Base-by-base conservation (phyloP, 2,329 filamentous ascomycete species). In the Alternaria gaisen region DNA sequence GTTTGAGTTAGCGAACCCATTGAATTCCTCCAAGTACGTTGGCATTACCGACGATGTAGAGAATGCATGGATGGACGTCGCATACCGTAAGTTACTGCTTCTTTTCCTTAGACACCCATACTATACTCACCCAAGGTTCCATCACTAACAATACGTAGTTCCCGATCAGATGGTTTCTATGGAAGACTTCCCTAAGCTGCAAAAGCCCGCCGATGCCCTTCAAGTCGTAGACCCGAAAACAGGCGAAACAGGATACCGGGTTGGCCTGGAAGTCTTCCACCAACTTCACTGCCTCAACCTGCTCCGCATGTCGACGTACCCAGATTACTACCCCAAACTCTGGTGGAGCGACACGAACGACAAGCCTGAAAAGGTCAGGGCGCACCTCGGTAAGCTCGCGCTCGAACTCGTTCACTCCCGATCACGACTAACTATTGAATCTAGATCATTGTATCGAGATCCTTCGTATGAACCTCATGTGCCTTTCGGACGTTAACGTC, bases 161-260 rank as follows among this genome's bases (percentile, higher is more conserved):
- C 86, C 86, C 38, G 86, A 89, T 70, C 85, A 86, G 67, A 87
- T 87, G 83, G 85, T 89, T 53, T 83, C 83, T 0, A 77, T 81
- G 22, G 78, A 82, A 6, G 86, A 88, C 67, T 82, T 88, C 28
- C 75, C 82, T 41, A 82, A 82, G 22, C 81, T 89, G 0, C 82
- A 83, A 5, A 84, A 87, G 63, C 83, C 84, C 2, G 73, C 78
- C 38, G 76, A 82, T 22, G 85, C 85, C 0, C 78, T 88, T n/a
- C 84, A 83, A 67, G 83, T 87, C 63, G 84, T 82, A 10, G 80
- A 88, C 64, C 83, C 86, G 5, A 80, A 79, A 44, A 87, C 86
- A 1, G 87, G 86, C 18, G 80, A 85, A 58, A 81, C 83, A 38
- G 87, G 86, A 0, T 89, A 88, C 66, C 81, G 86, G n/a, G 86